These are phyloP conservation scores for Psilocybe subaeruginosa DNA, from an alignment of 768 basidiomycete species.

Conservation along the genomic window DNA sequence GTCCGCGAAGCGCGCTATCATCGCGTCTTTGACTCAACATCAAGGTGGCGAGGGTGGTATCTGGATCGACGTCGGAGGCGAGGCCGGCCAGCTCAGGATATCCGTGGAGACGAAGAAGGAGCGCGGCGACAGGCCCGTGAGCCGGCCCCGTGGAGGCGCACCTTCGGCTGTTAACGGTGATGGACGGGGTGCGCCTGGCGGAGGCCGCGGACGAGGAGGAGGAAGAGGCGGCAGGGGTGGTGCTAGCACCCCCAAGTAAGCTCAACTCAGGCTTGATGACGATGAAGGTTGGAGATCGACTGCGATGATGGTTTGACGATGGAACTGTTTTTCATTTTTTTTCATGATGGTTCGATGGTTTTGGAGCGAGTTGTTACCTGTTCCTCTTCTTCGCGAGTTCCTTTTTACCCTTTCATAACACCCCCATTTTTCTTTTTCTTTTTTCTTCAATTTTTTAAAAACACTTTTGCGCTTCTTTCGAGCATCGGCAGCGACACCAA, in stretches of 20 bases:
- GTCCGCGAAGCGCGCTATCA: constrained; percentile 84
- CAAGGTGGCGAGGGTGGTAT: constrained; percentile 93
- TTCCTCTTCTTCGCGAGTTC: constrained; percentile 6
- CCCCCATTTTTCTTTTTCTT: constrained; percentile 1
- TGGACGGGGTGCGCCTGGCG: constrained; percentile 31
- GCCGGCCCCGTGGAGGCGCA: constrained; percentile 65
- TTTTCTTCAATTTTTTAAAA: background rate
- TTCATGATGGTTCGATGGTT: background rate
- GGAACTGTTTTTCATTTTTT: background rate
- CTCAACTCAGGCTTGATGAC: background rate
- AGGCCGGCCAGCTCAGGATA: constrained; percentile 56
- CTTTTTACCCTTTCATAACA: background rate
- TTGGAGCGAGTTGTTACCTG: background rate
- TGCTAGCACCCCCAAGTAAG: constrained; percentile 22
- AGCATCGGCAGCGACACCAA: constrained; percentile 15
- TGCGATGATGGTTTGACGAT: background rate
- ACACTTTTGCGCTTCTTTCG: background rate
- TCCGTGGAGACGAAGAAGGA: constrained; percentile 91
- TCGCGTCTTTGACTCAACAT: constrained; percentile 59
- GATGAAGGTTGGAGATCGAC: background rate
- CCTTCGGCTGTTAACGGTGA: constrained; percentile 35
- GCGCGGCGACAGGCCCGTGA: constrained; percentile 76
- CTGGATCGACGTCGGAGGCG: constrained; percentile 68
- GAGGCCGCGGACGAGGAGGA: constrained; percentile 29
- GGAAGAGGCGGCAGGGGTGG: constrained; percentile 28